Base-by-base conservation (phyloP, 2,329 filamentous ascomycete species). In the Cryphonectria parasitica region DNA sequence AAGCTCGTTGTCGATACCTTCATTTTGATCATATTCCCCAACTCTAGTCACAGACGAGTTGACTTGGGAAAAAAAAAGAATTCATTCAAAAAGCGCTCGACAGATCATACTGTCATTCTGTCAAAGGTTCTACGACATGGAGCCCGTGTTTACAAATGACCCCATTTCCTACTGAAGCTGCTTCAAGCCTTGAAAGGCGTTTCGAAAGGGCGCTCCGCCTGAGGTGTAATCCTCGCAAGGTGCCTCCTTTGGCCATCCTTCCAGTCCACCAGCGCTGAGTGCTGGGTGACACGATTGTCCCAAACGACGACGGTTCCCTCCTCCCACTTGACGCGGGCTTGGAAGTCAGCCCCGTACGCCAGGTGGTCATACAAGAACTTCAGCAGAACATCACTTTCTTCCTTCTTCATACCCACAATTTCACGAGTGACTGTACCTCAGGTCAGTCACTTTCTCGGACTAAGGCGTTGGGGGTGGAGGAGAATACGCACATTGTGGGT, bases 181-280 rank as follows among this genome's bases (percentile, higher is more conserved):
- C 7, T 8, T 74, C 64, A 76, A 19, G 67, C 75, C 74, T 78
- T 79, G 74, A 85, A 89, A 0, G 89, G 88, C 1, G 90, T 96
- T 85, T 96, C 91, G 74, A 84, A 92, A 0, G 93, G 93, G 72
- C 83, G 80, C 83, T 97, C 93, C 0, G 92, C 93, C 82, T 95
- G 92, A 0, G 93, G 93, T 5, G 93, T 95, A 77, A 97, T 91
- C 60, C 94, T 87, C 6, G 93, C 93, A 73, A 97, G 81, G 81
- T 97, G 93, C 66, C 94, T 86, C 71, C 94, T 85, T 79, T 93
- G 89, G 3, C 93, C 93, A 78, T 89, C 89, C 75, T 91, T 88
- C 93, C 93, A 97, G 79, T 97, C 93, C 3, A 95, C 83, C 54
- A 95, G 82, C 1, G 93, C 93, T 8, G 91, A 91, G 79, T 97